Conservation (phyloP, 2,329 filamentous ascomycete species). For the Colletotrichum sp. region DNA sequence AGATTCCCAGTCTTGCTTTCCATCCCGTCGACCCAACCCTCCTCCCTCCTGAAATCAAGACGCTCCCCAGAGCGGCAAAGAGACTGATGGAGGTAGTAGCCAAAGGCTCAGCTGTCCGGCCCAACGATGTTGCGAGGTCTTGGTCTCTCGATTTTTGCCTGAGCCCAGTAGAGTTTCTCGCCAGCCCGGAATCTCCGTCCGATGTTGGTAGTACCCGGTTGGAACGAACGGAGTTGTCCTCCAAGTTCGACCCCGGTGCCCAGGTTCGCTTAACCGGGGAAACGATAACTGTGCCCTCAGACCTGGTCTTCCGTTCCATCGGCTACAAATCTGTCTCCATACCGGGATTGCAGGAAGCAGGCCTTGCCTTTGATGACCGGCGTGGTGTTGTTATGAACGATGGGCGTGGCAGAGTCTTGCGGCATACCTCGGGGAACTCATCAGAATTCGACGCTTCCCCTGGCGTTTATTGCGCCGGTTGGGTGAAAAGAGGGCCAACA, state of each 20-base stretch:
- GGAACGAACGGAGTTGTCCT: constrained; percentile 60
- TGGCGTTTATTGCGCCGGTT: constrained; percentile 91
- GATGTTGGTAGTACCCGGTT: constrained; percentile 72
- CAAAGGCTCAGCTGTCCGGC: constrained; percentile 68
- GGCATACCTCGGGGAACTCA: constrained; percentile 30
- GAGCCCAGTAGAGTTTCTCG: constrained; percentile 74
- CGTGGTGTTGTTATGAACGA: constrained; percentile 86
- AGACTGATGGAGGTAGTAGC: constrained; percentile 81
- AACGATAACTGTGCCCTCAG: constrained; percentile 61
- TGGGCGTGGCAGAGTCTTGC: constrained; percentile 72
- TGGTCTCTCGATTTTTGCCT: constrained; percentile 90
- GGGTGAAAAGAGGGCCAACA: constrained; percentile 94
- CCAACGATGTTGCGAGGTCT: constrained; percentile 59
- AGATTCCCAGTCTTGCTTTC: constrained; percentile 75
- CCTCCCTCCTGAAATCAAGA: constrained; percentile 69
- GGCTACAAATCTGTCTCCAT: constrained; percentile 87
- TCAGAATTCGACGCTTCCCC: constrained; percentile 54
- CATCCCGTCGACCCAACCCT: constrained; percentile 69
- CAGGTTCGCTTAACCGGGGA: constrained; percentile 54
- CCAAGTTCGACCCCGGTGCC: constrained; percentile 58
- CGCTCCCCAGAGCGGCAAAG: constrained; percentile 76
- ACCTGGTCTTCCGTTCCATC: constrained; percentile 88
- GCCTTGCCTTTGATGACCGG: constrained; percentile 77
- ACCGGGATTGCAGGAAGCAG: constrained; percentile 73
- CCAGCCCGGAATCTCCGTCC: constrained; percentile 45